These are phyloP conservation scores for Bothriochloa decipiens DNA, from an alignment of 176 grass and related monocot genomes.

Conservation along the genomic window DNA sequence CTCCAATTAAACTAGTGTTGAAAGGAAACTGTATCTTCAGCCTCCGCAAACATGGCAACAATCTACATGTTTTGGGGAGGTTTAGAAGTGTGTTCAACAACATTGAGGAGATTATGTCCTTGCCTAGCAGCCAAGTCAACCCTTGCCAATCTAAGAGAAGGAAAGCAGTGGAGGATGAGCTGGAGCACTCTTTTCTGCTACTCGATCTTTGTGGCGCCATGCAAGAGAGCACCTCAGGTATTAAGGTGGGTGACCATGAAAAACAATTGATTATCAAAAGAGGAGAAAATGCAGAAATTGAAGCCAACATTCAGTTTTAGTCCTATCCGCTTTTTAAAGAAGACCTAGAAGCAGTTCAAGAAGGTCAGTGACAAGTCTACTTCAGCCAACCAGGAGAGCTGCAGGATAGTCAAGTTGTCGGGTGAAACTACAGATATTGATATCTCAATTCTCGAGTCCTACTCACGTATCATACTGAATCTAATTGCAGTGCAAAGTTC, in stretches of 20 bases:
- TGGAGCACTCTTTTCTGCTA: not conserved
- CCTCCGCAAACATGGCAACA: not conserved
- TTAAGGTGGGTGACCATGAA: not conserved
- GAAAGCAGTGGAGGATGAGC: not conserved
- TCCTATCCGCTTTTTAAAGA: not conserved
- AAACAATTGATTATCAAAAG: not conserved
- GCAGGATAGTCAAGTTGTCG: constrained; percentile 9
- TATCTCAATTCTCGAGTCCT: not conserved
- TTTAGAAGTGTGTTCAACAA: constrained; percentile 20
- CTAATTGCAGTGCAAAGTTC: not conserved
- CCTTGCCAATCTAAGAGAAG: not conserved
- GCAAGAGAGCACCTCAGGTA: not conserved
- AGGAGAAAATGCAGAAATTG: not conserved
- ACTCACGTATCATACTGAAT: not conserved
- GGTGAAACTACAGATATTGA: constrained; percentile 8
- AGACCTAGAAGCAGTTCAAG: constrained; percentile 8
- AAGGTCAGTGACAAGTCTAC: not conserved
- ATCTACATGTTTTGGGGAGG: constrained; percentile 18
- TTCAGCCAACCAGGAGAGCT: not conserved
- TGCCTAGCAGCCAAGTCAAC: not conserved
- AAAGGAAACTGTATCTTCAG: constrained; percentile 9
- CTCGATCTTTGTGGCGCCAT: not conserved
- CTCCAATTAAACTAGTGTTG: not conserved
- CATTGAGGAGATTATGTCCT: constrained; percentile 6
- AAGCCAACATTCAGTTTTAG: constrained; percentile 11